A percentile compares a stretch with the other conserved stretches of the same genome.
Evolutionary conservation across 108 stramenopile species (phyloP).

Genomic region (Cylindrotheca fusiformis): DNA sequence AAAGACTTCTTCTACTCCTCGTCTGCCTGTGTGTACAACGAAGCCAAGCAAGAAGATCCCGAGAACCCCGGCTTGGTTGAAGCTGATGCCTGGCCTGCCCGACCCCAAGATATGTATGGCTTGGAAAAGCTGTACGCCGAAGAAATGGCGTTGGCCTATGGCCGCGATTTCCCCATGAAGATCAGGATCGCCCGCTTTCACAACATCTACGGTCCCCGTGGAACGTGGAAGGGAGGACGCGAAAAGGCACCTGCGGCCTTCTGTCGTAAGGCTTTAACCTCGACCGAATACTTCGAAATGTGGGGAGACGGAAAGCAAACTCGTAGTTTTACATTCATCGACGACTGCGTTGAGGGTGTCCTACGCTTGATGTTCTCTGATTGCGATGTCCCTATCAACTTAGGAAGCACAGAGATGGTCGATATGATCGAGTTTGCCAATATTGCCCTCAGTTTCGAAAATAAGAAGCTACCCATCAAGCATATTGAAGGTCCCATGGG

Average conservation of each 20-base stretch:
- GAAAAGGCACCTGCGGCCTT: constrained; percentile 99
- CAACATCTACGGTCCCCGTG: constrained; percentile 97
- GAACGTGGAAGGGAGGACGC: constrained; percentile 99
- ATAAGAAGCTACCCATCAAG: constrained; percentile 91
- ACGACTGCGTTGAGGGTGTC: constrained; percentile 98
- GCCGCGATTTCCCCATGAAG: constrained; percentile 93
- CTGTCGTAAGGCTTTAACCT: constrained; percentile 96
- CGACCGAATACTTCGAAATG: constrained; percentile 91
- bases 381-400: constrained; percentile 91
- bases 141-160: constrained; percentile 98
- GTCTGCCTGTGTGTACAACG: constrained; percentile 99
- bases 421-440: constrained; percentile 94
- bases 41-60: constrained; percentile 97
- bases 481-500: constrained; percentile 99
- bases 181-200: constrained; percentile 95
- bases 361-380: constrained; percentile 94
- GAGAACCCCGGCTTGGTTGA: constrained; percentile 94
- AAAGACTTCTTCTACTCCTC: constrained; percentile 95
- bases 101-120: constrained; percentile 99
- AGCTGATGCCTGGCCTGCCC: constrained; percentile 98
- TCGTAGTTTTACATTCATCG: constrained; percentile 97
- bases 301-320: constrained; percentile 99
- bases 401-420: constrained; percentile 98
- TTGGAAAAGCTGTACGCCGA: constrained; percentile 98
- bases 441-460: constrained; percentile 89